Percentiles rank a stretch among this genome's conserved stretches.
Evolutionary conservation across 2,329 filamentous ascomycete genomes (phyloP).

Genomic region (Hypoxylon rubiginosum): DNA sequence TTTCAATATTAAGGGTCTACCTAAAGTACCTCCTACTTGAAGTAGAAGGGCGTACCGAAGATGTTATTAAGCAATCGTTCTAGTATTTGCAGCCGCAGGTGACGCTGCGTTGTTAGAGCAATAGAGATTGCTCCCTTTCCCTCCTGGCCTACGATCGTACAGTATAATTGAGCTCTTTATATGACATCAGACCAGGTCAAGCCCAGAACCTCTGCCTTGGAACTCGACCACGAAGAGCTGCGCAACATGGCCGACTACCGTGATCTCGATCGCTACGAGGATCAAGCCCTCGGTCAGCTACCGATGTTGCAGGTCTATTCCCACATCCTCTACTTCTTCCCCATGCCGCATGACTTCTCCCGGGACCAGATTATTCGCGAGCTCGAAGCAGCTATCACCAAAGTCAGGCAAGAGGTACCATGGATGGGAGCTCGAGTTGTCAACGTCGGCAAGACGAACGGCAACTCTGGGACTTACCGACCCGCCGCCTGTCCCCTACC

Average conservation of each 20-base stretch:
- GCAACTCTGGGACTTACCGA: conserved; percentile 9
- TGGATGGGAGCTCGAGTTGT: conserved; percentile 18
- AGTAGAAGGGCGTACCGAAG: neutral
- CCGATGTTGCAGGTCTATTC: conserved; percentile 15
- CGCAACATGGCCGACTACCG: conserved; percentile 10
- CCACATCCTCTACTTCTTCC: conserved; percentile 16
- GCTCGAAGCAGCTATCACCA: conserved; percentile 8
- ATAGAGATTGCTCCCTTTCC: neutral
- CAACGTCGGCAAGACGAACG: conserved; percentile 5
- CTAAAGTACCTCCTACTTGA: neutral
- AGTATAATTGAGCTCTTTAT: neutral
- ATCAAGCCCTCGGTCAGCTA: conserved; percentile 16
- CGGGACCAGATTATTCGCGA: conserved; percentile 8
- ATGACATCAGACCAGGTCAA: neutral
- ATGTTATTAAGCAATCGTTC: neutral
- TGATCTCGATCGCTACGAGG: conserved; percentile 15
- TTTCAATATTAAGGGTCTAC: neutral
- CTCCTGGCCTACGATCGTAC: neutral
- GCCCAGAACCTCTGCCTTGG: neutral
- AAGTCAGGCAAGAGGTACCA: conserved; percentile 9
- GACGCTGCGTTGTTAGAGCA: neutral
- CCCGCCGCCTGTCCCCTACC: conserved; percentile 2
- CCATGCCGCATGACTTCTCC: neutral
- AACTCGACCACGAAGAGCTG: neutral
- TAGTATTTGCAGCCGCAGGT: neutral